phyloP scores from a whole-genome alignment of 1,139 yeast species.

The Meyerozyma smithsonii region DNA sequence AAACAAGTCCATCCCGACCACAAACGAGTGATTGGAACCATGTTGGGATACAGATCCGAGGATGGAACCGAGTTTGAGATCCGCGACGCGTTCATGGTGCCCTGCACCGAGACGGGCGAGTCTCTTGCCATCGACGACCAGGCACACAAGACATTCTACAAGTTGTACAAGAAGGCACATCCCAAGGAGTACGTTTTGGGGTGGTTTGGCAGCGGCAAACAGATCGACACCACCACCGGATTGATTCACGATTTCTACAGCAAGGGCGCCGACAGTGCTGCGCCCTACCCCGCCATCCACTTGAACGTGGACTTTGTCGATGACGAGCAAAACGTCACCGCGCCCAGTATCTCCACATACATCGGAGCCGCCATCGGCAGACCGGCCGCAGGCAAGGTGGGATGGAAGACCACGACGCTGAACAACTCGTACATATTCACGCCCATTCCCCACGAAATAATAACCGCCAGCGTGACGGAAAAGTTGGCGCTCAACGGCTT shows the following conservation, averaged over 20 bases:
- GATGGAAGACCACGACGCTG: slow-evolving; percentile 34
- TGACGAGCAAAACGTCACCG: slow-evolving; percentile 29
- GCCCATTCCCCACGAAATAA: slow-evolving; percentile 68
- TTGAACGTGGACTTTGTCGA: slow-evolving; percentile 49
- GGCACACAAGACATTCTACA: slow-evolving; percentile 66
- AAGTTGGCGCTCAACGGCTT: slow-evolving; percentile 47
- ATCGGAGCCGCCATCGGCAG: slow-evolving; percentile 74
- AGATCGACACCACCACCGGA: slow-evolving; percentile 72
- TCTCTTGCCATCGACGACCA: slow-evolving; percentile 73
- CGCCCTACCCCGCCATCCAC: slow-evolving; percentile 76
- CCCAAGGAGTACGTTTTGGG: slow-evolving; percentile 81
- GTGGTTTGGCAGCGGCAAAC: slow-evolving; percentile 73
- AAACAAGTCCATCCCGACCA: slow-evolving; percentile 39
- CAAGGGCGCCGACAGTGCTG: slow-evolving; percentile 64
- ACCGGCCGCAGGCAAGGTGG: slow-evolving; percentile 44
- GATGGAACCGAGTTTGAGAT: slow-evolving; percentile 79
- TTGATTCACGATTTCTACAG: slow-evolving; percentile 81
- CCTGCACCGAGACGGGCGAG: slow-evolving; percentile 72
- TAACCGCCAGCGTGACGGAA: slow-evolving; percentile 57
- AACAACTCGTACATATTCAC: slow-evolving; percentile 64
- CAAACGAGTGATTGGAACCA: slow-evolving; percentile 75
- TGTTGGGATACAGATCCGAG: slow-evolving; percentile 77
- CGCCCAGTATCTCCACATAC: slow-evolving; percentile 57
- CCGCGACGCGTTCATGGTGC: slow-evolving; percentile 76
- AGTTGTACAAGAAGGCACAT: slow-evolving; percentile 71